Conservation (phyloP, 2,329 filamentous ascomycete genomes). For the Cytospora piceicola region DNA sequence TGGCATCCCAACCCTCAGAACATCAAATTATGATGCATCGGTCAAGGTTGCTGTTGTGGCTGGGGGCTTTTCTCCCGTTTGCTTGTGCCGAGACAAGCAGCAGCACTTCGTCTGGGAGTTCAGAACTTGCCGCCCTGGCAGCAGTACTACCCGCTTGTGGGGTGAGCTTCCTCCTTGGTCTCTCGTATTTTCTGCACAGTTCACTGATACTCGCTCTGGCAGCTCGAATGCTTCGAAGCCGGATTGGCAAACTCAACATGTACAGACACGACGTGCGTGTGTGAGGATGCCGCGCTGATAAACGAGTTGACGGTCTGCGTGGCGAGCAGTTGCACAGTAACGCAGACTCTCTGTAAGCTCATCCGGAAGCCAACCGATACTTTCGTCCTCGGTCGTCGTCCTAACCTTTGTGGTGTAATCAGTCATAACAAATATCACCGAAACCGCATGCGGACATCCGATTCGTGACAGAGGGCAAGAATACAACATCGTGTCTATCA, state of each 20-base stretch:
- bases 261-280: conserved; percentile 20
- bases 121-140: conserved; percentile 24
- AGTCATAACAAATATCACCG: conserved; percentile 28
- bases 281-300: conserved; percentile 16
- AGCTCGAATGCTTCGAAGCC: conserved; percentile 24
- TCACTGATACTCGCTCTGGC: conserved; percentile 6
- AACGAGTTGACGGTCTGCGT: conserved; percentile 23
- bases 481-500: conserved; percentile 24
- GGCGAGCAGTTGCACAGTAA: conserved; percentile 15
- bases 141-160: conserved; percentile 24
- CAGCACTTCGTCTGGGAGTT: conserved; percentile 1
- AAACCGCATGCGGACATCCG: conserved; percentile 24
- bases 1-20: conserved; percentile 10
- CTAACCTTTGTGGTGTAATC: conserved; percentile 6
- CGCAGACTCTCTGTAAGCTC: conserved; percentile 15
- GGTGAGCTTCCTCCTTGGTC: conserved; percentile 14
- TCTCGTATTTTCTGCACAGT: not conserved
- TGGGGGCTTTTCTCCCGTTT: conserved; percentile 11
- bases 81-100: conserved; percentile 9
- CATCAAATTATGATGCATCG: conserved; percentile 15
- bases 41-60: conserved; percentile 12
- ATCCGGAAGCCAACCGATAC: too few relatives aligned
- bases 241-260: conserved; percentile 16
- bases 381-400: not conserved
- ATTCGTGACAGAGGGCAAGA: conserved; percentile 17